These are phyloP conservation scores for Penicillium nordicum DNA, from an alignment of 2,329 filamentous ascomycete species.

Conservation along the genomic window DNA sequence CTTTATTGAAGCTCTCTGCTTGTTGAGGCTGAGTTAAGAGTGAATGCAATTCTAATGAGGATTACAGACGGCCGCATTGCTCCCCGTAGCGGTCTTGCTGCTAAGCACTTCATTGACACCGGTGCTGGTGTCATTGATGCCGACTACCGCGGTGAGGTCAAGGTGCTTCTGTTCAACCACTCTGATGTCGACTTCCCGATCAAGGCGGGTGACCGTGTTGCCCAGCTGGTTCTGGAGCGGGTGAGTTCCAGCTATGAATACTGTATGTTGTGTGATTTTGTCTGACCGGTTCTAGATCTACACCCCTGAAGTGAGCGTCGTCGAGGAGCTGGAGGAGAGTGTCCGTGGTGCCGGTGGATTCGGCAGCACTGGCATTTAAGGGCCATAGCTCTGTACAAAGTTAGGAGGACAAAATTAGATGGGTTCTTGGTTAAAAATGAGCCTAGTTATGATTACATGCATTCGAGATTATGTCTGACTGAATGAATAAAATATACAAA, in stretches of 20 bases:
- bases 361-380: constrained; percentile 69
- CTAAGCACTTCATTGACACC: constrained; percentile 94
- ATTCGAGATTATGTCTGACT: background rate
- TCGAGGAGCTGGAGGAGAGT: constrained; percentile 82
- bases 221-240: constrained; percentile 89
- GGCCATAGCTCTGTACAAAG: background rate
- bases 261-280: background rate
- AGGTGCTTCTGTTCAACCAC: constrained; percentile 93
- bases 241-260: constrained; percentile 36
- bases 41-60: background rate
- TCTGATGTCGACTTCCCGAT: constrained; percentile 75
- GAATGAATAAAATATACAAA: background rate
- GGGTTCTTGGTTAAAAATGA: background rate
- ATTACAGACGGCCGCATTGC: constrained; percentile 77
- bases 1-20: background rate
- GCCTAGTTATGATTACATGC: constrained; percentile 1
- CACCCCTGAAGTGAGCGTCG: constrained; percentile 87
- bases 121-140: constrained; percentile 97
- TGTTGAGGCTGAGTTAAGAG: background rate
- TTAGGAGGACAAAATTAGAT: constrained; percentile 1
- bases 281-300: constrained; percentile 59
- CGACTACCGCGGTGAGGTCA: constrained; percentile 91
- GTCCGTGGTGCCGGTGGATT: constrained; percentile 88
- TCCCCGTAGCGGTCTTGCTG: constrained; percentile 83
- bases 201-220: constrained; percentile 82